These are phyloP conservation scores for Exophiala sp. DNA, from an alignment of 2,329 filamentous ascomycete genomes.

Conservation along the genomic window DNA sequence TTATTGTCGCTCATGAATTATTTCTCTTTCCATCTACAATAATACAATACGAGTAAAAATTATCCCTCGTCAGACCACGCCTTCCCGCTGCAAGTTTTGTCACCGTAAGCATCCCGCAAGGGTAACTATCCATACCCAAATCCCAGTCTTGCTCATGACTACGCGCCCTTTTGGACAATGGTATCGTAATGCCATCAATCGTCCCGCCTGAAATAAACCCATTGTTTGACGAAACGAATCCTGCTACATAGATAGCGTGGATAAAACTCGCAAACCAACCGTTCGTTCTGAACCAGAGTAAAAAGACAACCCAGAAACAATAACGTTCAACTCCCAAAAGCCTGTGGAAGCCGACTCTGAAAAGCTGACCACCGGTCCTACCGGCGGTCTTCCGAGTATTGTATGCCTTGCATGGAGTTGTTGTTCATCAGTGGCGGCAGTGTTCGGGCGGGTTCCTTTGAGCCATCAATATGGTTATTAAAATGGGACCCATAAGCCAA, in stretches of 20 bases:
- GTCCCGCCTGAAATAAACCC: background rate
- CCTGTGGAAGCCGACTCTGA: background rate
- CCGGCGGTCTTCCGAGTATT: constrained; percentile 48
- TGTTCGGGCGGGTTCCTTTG: constrained; percentile 42
- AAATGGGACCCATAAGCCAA: constrained; percentile 23
- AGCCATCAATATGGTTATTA: constrained; percentile 21
- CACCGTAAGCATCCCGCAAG: too few relatives aligned
- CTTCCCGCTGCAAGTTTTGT: too few relatives aligned
- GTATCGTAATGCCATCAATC: background rate
- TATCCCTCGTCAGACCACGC: too few relatives aligned
- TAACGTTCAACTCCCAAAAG: constrained; percentile 14
- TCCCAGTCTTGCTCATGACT: background rate
- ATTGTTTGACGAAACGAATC: too few relatives aligned
- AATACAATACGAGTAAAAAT: too few relatives aligned
- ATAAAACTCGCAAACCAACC: too few relatives aligned
- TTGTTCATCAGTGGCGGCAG: constrained; percentile 47
- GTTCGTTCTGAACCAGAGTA: too few relatives aligned
- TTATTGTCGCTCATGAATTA: too few relatives aligned
- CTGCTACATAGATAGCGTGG: too few relatives aligned
- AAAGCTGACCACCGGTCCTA: constrained; percentile 24
- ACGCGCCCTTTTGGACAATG: background rate
- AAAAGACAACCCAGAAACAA: background rate
- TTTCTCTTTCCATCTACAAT: too few relatives aligned
- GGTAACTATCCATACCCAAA: background rate
- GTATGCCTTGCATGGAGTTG: constrained; percentile 47